Percentiles rank a stretch among this genome's conserved stretches.
phyloP scores from a whole-genome alignment of 2,329 filamentous ascomycete species.

The Malbranchea zuffiana region DNA sequence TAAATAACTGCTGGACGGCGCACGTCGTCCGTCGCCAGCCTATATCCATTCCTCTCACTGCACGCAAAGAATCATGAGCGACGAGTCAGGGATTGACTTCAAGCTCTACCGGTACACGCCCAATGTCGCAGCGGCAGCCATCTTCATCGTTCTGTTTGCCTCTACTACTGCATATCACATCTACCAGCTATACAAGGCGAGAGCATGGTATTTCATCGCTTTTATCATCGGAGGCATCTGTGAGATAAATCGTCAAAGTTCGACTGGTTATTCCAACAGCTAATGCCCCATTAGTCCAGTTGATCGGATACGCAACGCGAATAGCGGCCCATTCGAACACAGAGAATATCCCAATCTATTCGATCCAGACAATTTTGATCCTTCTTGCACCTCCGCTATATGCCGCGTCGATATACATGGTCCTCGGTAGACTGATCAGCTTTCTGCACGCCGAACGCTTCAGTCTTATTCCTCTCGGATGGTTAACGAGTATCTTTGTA shows the following conservation, averaged over 20 bases:
- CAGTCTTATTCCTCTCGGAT: constrained; percentile 33
- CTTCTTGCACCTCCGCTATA: constrained; percentile 39
- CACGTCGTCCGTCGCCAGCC: too few species aligned
- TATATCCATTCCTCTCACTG: too few species aligned
- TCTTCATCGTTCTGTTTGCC: constrained; percentile 2
- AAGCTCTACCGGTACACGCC: constrained; percentile 4
- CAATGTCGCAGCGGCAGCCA: constrained; percentile 1
- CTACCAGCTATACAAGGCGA: neutral
- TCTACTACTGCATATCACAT: constrained; percentile 1
- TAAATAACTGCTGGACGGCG: too few species aligned
- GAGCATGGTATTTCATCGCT: constrained; percentile 7
- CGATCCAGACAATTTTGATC: constrained; percentile 35
- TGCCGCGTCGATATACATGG: constrained; percentile 40
- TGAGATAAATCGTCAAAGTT: constrained; percentile 33
- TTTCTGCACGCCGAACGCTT: constrained; percentile 31
- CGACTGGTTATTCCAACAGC: constrained; percentile 32
- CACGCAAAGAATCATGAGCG: too few species aligned
- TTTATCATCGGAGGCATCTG: constrained; percentile 40
- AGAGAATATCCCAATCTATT: constrained; percentile 36
- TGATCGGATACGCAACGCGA: constrained; percentile 41
- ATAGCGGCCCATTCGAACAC: constrained; percentile 30
- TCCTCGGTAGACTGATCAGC: constrained; percentile 35
- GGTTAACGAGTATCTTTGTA: constrained; percentile 40
- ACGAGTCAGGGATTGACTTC: too few species aligned
- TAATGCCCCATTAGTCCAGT: constrained; percentile 34